A percentile compares a stretch with the other conserved stretches of the same genome.
Evolutionary conservation across 2,329 filamentous ascomycete genomes (phyloP).

Genomic region (Aspergillus fumigatiaffinis): DNA sequence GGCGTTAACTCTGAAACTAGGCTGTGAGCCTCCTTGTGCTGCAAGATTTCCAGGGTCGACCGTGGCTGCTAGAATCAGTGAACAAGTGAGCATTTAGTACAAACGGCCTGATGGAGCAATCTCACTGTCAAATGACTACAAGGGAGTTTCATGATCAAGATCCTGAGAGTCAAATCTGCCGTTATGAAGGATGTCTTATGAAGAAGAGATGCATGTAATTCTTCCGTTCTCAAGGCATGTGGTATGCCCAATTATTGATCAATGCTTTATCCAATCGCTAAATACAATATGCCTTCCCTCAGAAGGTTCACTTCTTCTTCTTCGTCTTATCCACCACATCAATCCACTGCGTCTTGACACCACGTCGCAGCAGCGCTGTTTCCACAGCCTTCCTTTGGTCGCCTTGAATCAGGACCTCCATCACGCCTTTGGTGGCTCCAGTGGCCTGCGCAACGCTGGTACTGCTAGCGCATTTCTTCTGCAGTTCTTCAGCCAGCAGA

Average conservation of each 20-base stretch:
- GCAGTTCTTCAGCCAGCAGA: constrained; percentile 60
- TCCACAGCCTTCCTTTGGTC: constrained; percentile 60
- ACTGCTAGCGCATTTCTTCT: constrained; percentile 65
- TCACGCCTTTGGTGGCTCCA: constrained; percentile 59
- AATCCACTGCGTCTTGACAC: constrained; percentile 57
- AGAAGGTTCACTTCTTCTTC: constrained; percentile 51
- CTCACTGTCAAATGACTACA: too few species aligned
- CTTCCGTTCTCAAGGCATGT: not conserved
- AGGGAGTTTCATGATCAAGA: not conserved
- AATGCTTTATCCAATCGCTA: not conserved
- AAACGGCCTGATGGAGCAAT: too few species aligned
- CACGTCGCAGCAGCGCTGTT: constrained; percentile 56
- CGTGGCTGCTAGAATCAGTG: too few species aligned
- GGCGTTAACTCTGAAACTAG: not conserved
- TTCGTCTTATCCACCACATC: constrained; percentile 66
- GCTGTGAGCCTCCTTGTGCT: not conserved
- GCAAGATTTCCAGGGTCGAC: too few species aligned
- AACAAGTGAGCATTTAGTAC: too few species aligned
- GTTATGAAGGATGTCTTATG: not conserved
- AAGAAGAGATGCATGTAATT: not conserved
- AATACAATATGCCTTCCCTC: not conserved
- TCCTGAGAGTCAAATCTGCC: not conserved
- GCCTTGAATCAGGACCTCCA: constrained; percentile 66
- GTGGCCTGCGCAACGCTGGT: constrained; percentile 60
- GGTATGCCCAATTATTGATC: not conserved